These are phyloP conservation scores for Tulasnella sp. DNA, from an alignment of 768 basidiomycete species.

Conservation along the genomic window DNA sequence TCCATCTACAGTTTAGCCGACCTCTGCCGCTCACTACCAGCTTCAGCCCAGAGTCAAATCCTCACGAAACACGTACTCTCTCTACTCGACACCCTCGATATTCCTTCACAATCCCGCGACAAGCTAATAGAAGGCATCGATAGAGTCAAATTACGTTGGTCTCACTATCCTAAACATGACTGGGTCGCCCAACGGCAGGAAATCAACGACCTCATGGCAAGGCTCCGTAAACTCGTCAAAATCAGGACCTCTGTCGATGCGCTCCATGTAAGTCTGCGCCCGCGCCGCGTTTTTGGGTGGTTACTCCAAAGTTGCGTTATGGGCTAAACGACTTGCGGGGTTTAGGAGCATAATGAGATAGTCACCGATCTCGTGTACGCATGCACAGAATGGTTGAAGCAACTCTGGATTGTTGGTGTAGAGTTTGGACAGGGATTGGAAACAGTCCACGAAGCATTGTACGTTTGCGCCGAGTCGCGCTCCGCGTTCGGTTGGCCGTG, in stretches of 20 bases:
- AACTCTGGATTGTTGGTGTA: constrained; percentile 10
- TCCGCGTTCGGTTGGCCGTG: too few species aligned
- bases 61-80: not conserved
- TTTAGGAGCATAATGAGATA: constrained; percentile 7
- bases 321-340: not conserved
- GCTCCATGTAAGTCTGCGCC: not conserved
- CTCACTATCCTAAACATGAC: not conserved
- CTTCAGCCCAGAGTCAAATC: constrained; percentile 4
- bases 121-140: not conserved
- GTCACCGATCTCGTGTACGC: constrained; percentile 4
- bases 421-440: constrained; percentile 8
- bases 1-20: not conserved
- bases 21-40: not conserved
- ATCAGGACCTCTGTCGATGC: not conserved
- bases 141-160: not conserved
- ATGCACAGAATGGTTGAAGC: constrained; percentile 5
- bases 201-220: not conserved
- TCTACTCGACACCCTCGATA: not conserved
- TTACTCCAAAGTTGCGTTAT: not conserved
- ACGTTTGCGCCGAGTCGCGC: too few species aligned
- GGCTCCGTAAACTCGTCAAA: not conserved
- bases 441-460: constrained; percentile 7
- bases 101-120: not conserved
- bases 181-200: not conserved
- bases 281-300: not conserved